Conservation (phyloP, 768 basidiomycete species). For the Serpula lacrymans region DNA sequence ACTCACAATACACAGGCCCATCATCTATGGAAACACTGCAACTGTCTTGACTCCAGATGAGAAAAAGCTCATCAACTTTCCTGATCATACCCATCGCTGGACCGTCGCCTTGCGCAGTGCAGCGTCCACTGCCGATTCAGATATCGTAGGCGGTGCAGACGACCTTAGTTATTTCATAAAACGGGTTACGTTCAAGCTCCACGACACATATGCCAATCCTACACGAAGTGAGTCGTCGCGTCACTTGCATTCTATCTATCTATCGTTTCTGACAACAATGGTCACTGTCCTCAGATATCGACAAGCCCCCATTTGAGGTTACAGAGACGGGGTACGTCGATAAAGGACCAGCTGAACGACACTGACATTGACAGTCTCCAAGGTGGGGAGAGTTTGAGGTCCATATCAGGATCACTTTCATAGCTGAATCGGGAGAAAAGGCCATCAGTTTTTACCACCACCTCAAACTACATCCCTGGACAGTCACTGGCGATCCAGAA, state of each 20-base stretch:
- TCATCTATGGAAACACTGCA: slow-evolving; percentile 96
- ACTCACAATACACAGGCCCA: slow-evolving; percentile 80
- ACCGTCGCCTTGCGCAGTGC: slow-evolving; percentile 93
- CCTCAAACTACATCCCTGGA: slow-evolving; percentile 93
- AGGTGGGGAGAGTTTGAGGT: slow-evolving; percentile 99
- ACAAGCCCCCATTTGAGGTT: slow-evolving; percentile 92
- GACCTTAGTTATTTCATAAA: slow-evolving; percentile 92
- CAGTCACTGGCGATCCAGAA: slow-evolving; percentile 56
- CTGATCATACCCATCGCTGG: slow-evolving; percentile 94
- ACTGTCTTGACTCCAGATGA: slow-evolving; percentile 73
- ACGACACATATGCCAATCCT: slow-evolving; percentile 93
- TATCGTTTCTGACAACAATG: too few relatives aligned
- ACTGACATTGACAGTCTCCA: not conserved
- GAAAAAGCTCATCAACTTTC: slow-evolving; percentile 47
- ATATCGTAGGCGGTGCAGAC: slow-evolving; percentile 85
- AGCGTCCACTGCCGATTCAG: slow-evolving; percentile 65
- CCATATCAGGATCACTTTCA: slow-evolving; percentile 86
- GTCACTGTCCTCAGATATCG: slow-evolving; percentile 56
- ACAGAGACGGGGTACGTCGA: slow-evolving; percentile 83
- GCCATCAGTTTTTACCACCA: slow-evolving; percentile 85
- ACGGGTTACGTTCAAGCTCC: slow-evolving; percentile 94
- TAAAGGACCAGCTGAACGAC: not conserved
- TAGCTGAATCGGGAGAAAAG: slow-evolving; percentile 89
- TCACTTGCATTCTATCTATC: slow-evolving; percentile 1
- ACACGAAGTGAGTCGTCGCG: slow-evolving; percentile 67